These are phyloP conservation scores for Globisporangium spinosum DNA, from an alignment of 352 stramenopile species.

Conservation along the genomic window DNA sequence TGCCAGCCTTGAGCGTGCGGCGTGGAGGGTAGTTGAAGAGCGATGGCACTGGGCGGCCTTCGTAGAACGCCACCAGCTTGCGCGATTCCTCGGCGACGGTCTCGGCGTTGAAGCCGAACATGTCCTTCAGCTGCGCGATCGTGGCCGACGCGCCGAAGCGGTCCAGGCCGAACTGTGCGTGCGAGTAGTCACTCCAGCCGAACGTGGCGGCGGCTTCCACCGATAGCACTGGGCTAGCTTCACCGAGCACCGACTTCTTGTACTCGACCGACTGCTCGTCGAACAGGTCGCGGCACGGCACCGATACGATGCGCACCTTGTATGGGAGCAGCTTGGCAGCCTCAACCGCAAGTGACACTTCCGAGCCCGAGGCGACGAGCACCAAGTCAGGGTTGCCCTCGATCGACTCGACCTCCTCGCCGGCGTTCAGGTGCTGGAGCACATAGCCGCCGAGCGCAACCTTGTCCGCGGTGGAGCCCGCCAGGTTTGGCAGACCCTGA, in stretches of 20 bases:
- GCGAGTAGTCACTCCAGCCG: constrained; percentile 95
- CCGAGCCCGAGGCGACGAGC: constrained; percentile 92
- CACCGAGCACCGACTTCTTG: constrained; percentile 93
- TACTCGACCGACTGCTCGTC: constrained; percentile 95
- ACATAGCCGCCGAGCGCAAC: constrained; percentile 91
- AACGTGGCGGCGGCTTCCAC: constrained; percentile 94
- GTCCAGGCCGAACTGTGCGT: constrained; percentile 90
- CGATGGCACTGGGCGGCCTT: constrained; percentile 51
- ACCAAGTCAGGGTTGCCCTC: constrained; percentile 88
- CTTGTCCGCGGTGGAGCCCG: constrained; percentile 84
- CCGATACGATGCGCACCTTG: constrained; percentile 94
- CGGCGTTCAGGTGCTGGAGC: constrained; percentile 73
- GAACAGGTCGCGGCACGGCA: constrained; percentile 98
- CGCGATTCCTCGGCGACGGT: constrained; percentile 92
- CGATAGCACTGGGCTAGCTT: constrained; percentile 92
- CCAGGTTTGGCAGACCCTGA: constrained; percentile 89
- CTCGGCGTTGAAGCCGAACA: constrained; percentile 95
- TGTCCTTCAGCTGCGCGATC: constrained; percentile 87
- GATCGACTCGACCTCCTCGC: constrained; percentile 64
- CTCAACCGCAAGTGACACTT: constrained; percentile 94
- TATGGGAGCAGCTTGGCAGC: constrained; percentile 89
- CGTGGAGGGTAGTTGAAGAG: constrained; percentile 70
- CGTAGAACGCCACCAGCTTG: constrained; percentile 93
- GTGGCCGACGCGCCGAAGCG: constrained; percentile 89
- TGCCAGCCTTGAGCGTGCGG: constrained; percentile 54